These are phyloP conservation scores for Oryza officinalis DNA, from an alignment of 176 grass and related monocot species.

Conservation along the genomic window DNA sequence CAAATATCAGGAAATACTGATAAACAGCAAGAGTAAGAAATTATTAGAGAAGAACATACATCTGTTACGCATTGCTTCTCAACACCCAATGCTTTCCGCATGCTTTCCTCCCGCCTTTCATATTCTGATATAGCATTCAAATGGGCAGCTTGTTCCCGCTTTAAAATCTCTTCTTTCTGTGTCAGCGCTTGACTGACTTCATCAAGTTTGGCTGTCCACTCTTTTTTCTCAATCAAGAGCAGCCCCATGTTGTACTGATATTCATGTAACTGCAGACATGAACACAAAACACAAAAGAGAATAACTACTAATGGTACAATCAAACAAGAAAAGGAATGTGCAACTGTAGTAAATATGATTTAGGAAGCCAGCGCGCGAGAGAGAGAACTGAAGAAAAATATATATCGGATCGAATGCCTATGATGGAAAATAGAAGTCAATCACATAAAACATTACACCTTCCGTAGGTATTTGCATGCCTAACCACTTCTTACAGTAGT, in stretches of 20 bases:
- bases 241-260: slow-evolving; percentile 97
- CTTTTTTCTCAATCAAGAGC: slow-evolving; percentile 95
- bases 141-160: slow-evolving; percentile 81
- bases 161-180: slow-evolving; percentile 73
- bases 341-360: not conserved
- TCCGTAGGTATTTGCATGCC: not conserved
- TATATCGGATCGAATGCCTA: not conserved
- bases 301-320: slow-evolving; percentile 21
- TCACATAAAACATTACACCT: not conserved
- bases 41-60: slow-evolving; percentile 48
- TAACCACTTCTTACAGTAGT: slow-evolving; percentile 16
- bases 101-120: slow-evolving; percentile 71
- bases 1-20: not conserved
- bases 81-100: slow-evolving; percentile 69
- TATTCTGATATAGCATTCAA: slow-evolving; percentile 73
- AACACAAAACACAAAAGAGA: slow-evolving; percentile 16
- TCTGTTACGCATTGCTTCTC: slow-evolving; percentile 87
- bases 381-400: not conserved
- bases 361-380: not conserved
- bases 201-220: slow-evolving; percentile 65
- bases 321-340: not conserved
- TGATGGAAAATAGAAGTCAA: not conserved
- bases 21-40: slow-evolving; percentile 20
- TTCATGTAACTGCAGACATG: slow-evolving; percentile 69
- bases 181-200: slow-evolving; percentile 62